Evolutionary conservation across 2,329 filamentous ascomycete genomes (phyloP), one percentile per base, ranked within the genome.

Genomic region (Huntiella bhutanensis): DNA sequence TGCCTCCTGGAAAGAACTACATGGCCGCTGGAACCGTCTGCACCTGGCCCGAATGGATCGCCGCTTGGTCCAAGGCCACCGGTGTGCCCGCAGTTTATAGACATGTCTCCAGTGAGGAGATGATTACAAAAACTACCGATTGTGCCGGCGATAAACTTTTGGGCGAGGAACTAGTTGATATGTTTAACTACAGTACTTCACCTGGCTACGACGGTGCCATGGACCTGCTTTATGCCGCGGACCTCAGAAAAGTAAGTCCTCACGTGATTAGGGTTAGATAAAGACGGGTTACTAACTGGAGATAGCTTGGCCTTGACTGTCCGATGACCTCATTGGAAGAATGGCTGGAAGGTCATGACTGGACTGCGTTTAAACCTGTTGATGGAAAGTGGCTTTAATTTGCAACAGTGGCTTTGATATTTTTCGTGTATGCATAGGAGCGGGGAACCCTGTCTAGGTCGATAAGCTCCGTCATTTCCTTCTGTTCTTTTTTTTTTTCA

Each of bases 201-300:
- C 66, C 67, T 0, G 68, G 68, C 0, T 71, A 71, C 46, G 66
- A 67, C 49, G 68, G 68, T 1, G 65, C 57, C 0, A 65, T 63
- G 57, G 53, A 59, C 0, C 47, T 70, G 12, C 46, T 69, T 46
- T 65, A 52, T 38, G 66, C 64, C 0, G 57, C 61, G 43, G 64
- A 70, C 51, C 53, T 71, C 33, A 55, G 54, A 44, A 59, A 64
- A 55, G 67, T 68, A 51, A 59, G 60, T 52, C 8, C 3, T 11
- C 4, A 7, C 4, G 33, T 33, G 11, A 17, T 33, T 13, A 4
- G 0, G 4, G 7, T 7, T 1, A 3, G 7, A 8, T 7, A 2
- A 5, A 6, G 3, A 6, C 4, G 39, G 34, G 33, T 46, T 22
- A 38, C n/a, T 41, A 13, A 54, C 28, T 40, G n/a, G 11, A 35